phyloP scores from a whole-genome alignment of 768 basidiomycete genomes.

The Terana coerulea region DNA sequence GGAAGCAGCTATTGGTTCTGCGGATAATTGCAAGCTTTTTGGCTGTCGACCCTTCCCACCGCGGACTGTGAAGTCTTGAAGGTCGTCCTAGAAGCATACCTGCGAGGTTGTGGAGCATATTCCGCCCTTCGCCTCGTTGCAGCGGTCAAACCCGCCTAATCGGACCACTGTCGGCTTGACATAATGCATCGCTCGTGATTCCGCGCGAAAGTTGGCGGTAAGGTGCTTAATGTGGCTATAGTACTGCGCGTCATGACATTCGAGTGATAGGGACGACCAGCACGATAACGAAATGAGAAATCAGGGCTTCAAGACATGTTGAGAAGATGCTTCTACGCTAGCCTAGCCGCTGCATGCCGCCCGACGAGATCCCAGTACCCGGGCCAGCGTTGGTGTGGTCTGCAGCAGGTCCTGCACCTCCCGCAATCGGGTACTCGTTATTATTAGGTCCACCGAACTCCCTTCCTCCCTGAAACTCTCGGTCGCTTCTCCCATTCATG shows the following conservation, averaged over 20 bases:
- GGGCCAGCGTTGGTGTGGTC: neutral
- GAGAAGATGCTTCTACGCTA: neutral
- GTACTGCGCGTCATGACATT: too few species aligned
- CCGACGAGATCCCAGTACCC: neutral
- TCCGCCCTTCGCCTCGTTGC: neutral
- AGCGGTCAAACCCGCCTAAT: neutral
- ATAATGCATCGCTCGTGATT: neutral
- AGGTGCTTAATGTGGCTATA: neutral
- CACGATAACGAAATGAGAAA: neutral
- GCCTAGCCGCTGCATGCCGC: neutral
- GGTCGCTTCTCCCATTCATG: neutral
- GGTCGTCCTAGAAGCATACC: too few species aligned
- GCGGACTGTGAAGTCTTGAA: too few species aligned
- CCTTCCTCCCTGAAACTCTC: neutral
- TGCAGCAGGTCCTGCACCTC: neutral
- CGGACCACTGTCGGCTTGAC: neutral
- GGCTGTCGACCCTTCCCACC: too few species aligned
- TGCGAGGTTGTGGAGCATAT: too few species aligned
- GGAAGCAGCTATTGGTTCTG: neutral
- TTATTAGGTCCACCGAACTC: neutral
- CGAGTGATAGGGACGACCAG: too few species aligned
- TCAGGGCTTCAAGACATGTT: neutral
- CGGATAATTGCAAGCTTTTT: conserved; percentile 3
- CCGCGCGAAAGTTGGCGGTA: neutral
- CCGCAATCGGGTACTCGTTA: too few species aligned